Conservation (phyloP, 2,329 filamentous ascomycete species). For the Cercospora nicotianae region DNA sequence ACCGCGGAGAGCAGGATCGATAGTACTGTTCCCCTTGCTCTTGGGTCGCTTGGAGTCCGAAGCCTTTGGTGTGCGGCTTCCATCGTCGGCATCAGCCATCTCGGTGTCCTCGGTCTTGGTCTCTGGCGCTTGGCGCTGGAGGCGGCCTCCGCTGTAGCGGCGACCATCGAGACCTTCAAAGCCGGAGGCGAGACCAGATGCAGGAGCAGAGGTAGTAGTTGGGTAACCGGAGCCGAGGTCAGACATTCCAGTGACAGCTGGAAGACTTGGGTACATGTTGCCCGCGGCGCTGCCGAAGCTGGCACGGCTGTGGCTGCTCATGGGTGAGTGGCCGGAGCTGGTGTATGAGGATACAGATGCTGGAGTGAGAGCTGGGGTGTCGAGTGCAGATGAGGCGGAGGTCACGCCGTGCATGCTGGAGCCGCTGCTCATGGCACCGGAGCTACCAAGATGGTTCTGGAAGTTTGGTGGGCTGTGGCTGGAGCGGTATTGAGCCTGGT, state of each 20-base stretch:
- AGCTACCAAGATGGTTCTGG: constrained; percentile 32
- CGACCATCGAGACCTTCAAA: constrained; percentile 62
- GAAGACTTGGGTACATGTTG: constrained; percentile 74
- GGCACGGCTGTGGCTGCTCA: constrained; percentile 61
- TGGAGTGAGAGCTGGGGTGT: constrained; percentile 75
- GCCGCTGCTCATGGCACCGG: constrained; percentile 42
- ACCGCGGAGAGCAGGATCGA: constrained; percentile 41
- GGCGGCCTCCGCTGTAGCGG: constrained; percentile 61
- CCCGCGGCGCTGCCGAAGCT: constrained; percentile 56
- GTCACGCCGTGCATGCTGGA: constrained; percentile 39
- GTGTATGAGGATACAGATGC: constrained; percentile 74
- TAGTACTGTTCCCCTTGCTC: constrained; percentile 37
- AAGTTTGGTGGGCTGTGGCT: constrained; percentile 57
- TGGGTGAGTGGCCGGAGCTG: constrained; percentile 70
- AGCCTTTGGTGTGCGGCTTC: constrained; percentile 39
- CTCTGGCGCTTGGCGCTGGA: constrained; percentile 55
- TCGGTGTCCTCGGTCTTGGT: constrained; percentile 42
- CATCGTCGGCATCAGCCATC: constrained; percentile 45
- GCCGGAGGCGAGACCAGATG: constrained; percentile 67
- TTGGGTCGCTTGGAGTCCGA: constrained; percentile 33
- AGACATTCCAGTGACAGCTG: constrained; percentile 66
- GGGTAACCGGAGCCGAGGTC: constrained; percentile 58
- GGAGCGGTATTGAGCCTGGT: constrained; percentile 52
- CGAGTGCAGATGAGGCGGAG: constrained; percentile 50
- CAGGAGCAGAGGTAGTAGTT: constrained; percentile 64